Evolutionary conservation across 2,329 filamentous ascomycete species (phyloP).

Genomic region (Colletotrichum magnum): DNA sequence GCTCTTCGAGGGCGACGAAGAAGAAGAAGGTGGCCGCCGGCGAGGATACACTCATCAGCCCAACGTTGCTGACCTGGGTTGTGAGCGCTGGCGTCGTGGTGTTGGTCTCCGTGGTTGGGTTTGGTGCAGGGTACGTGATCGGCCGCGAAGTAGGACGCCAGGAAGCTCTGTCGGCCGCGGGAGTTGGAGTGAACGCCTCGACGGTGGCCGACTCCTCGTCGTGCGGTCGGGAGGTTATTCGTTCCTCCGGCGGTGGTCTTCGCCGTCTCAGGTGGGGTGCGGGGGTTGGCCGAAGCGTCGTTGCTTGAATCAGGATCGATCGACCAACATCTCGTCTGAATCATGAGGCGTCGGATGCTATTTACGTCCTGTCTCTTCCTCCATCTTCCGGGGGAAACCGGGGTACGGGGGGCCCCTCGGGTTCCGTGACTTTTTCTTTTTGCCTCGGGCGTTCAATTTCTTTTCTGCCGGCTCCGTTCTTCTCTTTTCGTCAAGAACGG

Average conservation of each 20-base stretch:
- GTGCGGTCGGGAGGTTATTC: constrained; percentile 68
- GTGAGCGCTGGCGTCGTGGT: constrained; percentile 78
- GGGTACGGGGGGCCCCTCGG: constrained; percentile 7
- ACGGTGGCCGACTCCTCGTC: constrained; percentile 58
- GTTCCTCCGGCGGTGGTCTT: constrained; percentile 65
- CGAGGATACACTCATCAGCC: constrained; percentile 63
- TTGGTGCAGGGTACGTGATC: constrained; percentile 78
- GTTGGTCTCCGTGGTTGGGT: constrained; percentile 77
- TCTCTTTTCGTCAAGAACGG: constrained; percentile 24
- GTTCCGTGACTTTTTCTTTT: not conserved
- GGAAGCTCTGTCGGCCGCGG: constrained; percentile 63
- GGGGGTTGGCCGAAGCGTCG: constrained; percentile 64
- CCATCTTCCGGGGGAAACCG: constrained; percentile 18
- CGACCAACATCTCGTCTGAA: constrained; percentile 22
- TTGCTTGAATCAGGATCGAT: constrained; percentile 52
- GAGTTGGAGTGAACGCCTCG: constrained; percentile 59
- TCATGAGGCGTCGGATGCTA: constrained; percentile 37
- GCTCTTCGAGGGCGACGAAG: constrained; percentile 64
- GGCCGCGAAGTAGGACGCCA: constrained; percentile 76
- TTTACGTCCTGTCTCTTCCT: constrained; percentile 20
- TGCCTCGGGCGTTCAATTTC: not conserved
- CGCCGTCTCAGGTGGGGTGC: constrained; percentile 68
- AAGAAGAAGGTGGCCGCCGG: constrained; percentile 68
- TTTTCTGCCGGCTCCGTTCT: constrained; percentile 1
- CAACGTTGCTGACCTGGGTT: constrained; percentile 75